Conservation (phyloP, 768 basidiomycete species). For the Steccherinum ochraceum region DNA sequence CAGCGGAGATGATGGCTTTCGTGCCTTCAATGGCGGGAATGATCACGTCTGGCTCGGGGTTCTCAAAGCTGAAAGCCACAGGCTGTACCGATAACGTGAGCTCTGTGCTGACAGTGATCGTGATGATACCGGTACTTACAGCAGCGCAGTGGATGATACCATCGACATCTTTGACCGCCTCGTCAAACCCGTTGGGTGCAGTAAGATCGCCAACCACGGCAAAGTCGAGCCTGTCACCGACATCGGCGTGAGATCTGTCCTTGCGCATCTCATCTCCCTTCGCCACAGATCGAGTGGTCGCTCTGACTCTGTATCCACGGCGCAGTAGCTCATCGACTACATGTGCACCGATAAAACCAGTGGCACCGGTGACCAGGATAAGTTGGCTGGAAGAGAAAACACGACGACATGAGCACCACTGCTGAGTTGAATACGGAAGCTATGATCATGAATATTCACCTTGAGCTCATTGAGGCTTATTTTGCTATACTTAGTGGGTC, state of each 20-base stretch:
- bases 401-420: too few species aligned
- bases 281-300: constrained; percentile 32
- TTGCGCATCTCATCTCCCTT: constrained; percentile 37
- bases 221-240: constrained; percentile 28
- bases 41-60: constrained; percentile 6
- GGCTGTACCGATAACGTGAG: background rate
- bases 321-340: constrained; percentile 26
- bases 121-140: background rate
- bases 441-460: too few species aligned
- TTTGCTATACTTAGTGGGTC: too few species aligned
- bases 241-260: constrained; percentile 26
- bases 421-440: too few species aligned
- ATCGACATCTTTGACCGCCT: constrained; percentile 40
- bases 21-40: constrained; percentile 18
- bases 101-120: too few species aligned
- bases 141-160: constrained; percentile 30
- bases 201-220: constrained; percentile 39
- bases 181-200: constrained; percentile 32
- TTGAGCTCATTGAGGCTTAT: too few species aligned
- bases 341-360: constrained; percentile 27
- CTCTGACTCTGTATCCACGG: constrained; percentile 28
- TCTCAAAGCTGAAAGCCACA: background rate
- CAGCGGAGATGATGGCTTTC: constrained; percentile 11
- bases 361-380: constrained; percentile 9
- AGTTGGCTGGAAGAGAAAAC: too few species aligned